These are phyloP conservation scores for Colletotrichum sublineola DNA, from an alignment of 2,329 filamentous ascomycete genomes.

Conservation along the genomic window DNA sequence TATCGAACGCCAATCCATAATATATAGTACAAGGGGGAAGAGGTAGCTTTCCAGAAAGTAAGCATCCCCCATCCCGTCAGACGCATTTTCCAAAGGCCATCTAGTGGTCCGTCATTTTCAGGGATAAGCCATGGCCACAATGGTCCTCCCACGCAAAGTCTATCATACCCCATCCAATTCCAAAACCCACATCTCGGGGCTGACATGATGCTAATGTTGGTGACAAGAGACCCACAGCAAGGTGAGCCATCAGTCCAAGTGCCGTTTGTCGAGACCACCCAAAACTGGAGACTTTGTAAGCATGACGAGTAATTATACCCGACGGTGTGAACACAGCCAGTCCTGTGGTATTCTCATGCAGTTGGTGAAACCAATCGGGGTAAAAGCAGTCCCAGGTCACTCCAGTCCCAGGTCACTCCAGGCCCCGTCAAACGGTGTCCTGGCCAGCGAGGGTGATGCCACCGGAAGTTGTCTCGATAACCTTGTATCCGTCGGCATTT, in stretches of 20 bases:
- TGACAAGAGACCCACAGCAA: neutral
- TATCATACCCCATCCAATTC: too few species aligned
- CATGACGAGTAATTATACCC: neutral
- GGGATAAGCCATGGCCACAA: neutral
- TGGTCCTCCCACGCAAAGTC: neutral
- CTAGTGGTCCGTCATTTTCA: neutral
- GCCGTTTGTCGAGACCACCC: neutral
- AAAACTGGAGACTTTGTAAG: neutral
- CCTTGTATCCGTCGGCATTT: constrained; percentile 77
- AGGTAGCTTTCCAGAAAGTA: neutral
- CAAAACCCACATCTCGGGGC: neutral
- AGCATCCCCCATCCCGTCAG: neutral
- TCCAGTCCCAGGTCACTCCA: too few species aligned
- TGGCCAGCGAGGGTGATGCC: constrained; percentile 55
- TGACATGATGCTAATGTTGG: too few species aligned
- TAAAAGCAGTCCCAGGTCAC: too few species aligned
- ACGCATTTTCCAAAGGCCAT: neutral
- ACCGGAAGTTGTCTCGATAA: constrained; percentile 80
- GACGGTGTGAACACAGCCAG: neutral
- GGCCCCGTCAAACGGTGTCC: neutral
- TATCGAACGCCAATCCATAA: constrained; percentile 24
- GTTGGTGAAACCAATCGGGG: neutral
- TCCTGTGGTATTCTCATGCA: neutral
- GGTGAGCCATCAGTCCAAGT: neutral
- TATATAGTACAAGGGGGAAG: constrained; percentile 12